Evolutionary conservation across 2,329 filamentous ascomycete species (phyloP), one percentile per base, ranked within the genome.

Genomic region (Stagonosporopsis rhizophila): DNA sequence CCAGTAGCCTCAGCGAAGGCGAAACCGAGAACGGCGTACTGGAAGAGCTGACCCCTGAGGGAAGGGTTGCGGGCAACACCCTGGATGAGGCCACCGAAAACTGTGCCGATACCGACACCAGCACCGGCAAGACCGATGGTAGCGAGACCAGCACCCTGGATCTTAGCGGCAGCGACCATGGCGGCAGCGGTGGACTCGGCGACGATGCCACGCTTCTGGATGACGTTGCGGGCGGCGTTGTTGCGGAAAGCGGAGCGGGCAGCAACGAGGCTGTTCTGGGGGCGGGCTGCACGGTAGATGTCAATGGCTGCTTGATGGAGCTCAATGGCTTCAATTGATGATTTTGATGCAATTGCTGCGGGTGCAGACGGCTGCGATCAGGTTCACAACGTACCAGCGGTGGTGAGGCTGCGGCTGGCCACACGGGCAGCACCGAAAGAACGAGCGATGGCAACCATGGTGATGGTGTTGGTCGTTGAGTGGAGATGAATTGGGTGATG

Each of bases 31-130:
- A 95, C 94, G 87, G 91, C 91, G 84, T 95, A 94, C 72, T 90
- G 91, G 90, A 95, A 96, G 78, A 96, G 91, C 87, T 96, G 92
- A 80, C 91, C 91, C 84, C 91, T 89, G 84, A 96, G 90, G 78
- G 89, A 90, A 77, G 91, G 91, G 90, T 96, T 96, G 85, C 91
- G 91, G 85, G 91, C 90, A 80, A 95, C 91, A 83, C 88, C 88
- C 82, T 90, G 88, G 78, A 96, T 86, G 79, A 96, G 90, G 76
- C 90, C 88, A 78, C 89, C 91, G 87, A 96, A 96, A 79, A 96
- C 91, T 78, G 94, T 88, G 86, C 91, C 91, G 82, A 95, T 96
- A 91, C 91, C 91, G 81, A 95, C 91, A 92, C 91, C 90, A 78
- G 90, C 89, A 89, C 89, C 89, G 78, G 89, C 91, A 77, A 96